Conservation (phyloP, 2,329 filamentous ascomycete species). For the Thielaviopsis musarum region DNA sequence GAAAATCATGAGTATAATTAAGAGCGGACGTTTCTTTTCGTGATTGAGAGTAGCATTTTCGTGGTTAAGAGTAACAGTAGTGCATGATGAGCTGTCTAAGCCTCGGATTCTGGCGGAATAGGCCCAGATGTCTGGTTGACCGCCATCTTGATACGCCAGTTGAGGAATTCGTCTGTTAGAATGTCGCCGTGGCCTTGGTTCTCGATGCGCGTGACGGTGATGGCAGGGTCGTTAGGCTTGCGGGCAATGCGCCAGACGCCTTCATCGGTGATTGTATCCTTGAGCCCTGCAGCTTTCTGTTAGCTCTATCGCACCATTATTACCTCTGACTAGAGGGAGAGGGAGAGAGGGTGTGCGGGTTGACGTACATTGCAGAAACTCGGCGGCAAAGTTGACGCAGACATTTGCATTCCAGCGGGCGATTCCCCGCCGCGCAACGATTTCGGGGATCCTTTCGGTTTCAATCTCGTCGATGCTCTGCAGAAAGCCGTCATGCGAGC, state of each 20-base stretch:
- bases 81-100: too few species aligned
- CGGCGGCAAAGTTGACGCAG: conserved; percentile 78
- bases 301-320: too few species aligned
- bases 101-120: background rate
- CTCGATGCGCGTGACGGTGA: conserved; percentile 60
- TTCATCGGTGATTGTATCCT: conserved; percentile 45
- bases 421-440: conserved; percentile 48
- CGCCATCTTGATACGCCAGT: conserved; percentile 44
- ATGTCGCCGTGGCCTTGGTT: conserved; percentile 62
- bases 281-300: conserved; percentile 33
- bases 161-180: conserved; percentile 58
- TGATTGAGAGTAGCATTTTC: too few species aligned
- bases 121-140: conserved; percentile 7
- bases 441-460: conserved; percentile 61
- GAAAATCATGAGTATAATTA: background rate
- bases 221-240: conserved; percentile 39
- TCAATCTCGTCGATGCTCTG: conserved; percentile 59
- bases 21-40: background rate
- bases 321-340: conserved; percentile 14
- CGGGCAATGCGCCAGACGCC: conserved; percentile 72
- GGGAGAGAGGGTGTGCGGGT: background rate
- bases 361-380: conserved; percentile 57
- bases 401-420: conserved; percentile 78
- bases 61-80: too few species aligned
- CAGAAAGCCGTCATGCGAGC: conserved; percentile 52